These are phyloP conservation scores for Pythium rishiriense DNA, from an alignment of 352 stramenopile genomes.

Conservation along the genomic window DNA sequence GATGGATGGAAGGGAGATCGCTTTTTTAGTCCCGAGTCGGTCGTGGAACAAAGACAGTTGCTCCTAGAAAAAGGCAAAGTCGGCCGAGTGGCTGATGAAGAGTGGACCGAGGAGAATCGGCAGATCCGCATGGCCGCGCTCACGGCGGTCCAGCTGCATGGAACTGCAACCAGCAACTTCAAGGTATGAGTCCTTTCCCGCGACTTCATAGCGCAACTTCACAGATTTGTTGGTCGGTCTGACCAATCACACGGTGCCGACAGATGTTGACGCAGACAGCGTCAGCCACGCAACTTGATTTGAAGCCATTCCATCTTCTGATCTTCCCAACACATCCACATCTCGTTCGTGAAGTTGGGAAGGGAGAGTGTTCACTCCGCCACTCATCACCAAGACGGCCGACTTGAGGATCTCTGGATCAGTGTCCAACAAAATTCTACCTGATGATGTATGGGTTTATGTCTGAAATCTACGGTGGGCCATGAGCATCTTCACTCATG, in stretches of 20 bases:
- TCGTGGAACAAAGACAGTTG: slow-evolving; percentile 1
- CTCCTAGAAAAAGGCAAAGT: neutral
- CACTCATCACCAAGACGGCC: no score
- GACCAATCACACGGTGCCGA: neutral
- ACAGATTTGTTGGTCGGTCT: neutral
- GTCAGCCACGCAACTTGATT: slow-evolving; percentile 2
- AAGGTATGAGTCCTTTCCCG: neutral
- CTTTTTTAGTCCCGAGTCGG: slow-evolving; percentile 10
- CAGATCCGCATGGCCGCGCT: neutral
- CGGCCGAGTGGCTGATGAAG: neutral
- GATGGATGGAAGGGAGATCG: neutral
- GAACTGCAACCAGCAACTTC: slow-evolving; percentile 24
- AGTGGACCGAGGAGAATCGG: neutral
- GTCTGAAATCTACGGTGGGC: neutral
- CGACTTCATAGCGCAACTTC: slow-evolving; percentile 23
- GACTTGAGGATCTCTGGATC: no score
- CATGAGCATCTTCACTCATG: neutral
- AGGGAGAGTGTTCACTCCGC: no score
- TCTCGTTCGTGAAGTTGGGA: no score
- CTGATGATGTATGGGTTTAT: no score
- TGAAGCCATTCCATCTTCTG: neutral
- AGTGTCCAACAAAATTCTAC: no score
- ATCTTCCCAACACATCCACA: neutral
- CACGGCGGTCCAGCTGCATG: neutral
- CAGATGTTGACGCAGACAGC: neutral